Evolutionary conservation across 2,329 filamentous ascomycete genomes (phyloP), one percentile per base, ranked within the genome.

Genomic region (Ceratocystiopsis sp.): DNA sequence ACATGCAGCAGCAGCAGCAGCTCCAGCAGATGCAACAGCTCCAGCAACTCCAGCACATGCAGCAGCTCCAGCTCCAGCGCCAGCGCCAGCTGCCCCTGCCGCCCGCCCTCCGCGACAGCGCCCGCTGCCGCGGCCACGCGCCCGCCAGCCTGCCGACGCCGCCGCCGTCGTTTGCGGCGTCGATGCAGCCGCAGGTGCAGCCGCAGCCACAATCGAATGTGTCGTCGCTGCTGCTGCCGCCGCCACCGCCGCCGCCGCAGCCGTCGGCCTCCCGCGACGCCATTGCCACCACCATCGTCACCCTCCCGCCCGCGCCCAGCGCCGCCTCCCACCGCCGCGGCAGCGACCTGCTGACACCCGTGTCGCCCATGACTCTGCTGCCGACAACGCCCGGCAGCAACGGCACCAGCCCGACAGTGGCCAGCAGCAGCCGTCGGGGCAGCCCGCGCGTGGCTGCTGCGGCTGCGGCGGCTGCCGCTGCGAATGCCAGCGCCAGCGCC

Each of bases 281-380:
- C 35, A 46, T 48, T 25, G 34, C 43, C 39, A 49, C 48, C 2
- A 48, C 48, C 3, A 42, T 50, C 2, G 32, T 50, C 21, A 44
- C 46, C 13, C 45, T 50, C 25, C 48, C 46, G 34, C 34, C 42
- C 4, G 34, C 39, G 21, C 8, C 21, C 21, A 21, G 4, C 21
- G 21, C 21, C 21, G 21, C 21, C 21, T 4, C 21, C 4, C 4
- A 8, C 9, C 37, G 25, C 8, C 35, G 29, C 19, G 8, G 25
- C 34, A n/a, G 36, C 9, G 43, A 43, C 15, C 48, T 45, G 7
- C 39, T 45, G 34, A 48, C 48, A 12, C 48, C 48, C 9, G 38
- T 47, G 2, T 49, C 45, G 1, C 45, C 45, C 11, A 33, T 46
- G 39, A 21, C 21, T 17, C 42, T 40, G n/a, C 13, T 9, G 32